Evolutionary conservation across 495 filamentous ascomycete species (phyloP).

Genomic region (Hypomontagnella monticulosa): DNA sequence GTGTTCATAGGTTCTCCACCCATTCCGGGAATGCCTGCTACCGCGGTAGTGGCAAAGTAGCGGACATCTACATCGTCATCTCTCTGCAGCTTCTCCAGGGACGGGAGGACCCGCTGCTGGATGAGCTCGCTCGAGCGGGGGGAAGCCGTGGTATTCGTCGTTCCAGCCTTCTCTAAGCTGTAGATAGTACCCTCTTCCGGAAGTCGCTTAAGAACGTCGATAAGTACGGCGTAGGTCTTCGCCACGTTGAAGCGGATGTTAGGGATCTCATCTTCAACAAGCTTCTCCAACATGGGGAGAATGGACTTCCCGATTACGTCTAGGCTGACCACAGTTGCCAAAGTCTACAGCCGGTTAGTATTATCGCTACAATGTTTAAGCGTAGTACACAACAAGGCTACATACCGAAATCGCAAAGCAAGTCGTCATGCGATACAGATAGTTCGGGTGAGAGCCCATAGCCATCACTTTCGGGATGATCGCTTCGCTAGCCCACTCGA

Average conservation of each 20-base stretch:
- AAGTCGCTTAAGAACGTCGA: constrained; percentile 87
- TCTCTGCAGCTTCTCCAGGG: constrained; percentile 90
- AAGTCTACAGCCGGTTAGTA: constrained; percentile 71
- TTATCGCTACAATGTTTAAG: background rate
- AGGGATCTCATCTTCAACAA: constrained; percentile 92
- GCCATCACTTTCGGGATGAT: constrained; percentile 99
- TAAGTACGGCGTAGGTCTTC: constrained; percentile 91
- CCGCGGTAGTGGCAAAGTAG: constrained; percentile 80
- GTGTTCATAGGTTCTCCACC: constrained; percentile 68
- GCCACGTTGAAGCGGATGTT: constrained; percentile 99
- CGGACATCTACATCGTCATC: constrained; percentile 98
- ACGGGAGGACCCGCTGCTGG: constrained; percentile 85
- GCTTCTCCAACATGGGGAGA: constrained; percentile 92
- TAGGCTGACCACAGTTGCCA: constrained; percentile 89
- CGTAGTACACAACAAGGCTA: constrained; percentile 18
- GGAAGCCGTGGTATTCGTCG: constrained; percentile 66
- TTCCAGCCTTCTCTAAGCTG: constrained; percentile 80
- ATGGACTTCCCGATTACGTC: constrained; percentile 92
- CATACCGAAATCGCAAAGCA: constrained; percentile 97
- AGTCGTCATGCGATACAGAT: constrained; percentile 98
- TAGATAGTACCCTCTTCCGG: constrained; percentile 88
- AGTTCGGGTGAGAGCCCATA: constrained; percentile 97
- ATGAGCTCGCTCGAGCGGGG: constrained; percentile 83
- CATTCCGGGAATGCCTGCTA: constrained; percentile 50
- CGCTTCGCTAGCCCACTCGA: constrained; percentile 96